Evolutionary conservation across 257 asterid species (phyloP), one percentile per base, ranked within the genome.

Genomic region (Ajuga chamaepitys): DNA sequence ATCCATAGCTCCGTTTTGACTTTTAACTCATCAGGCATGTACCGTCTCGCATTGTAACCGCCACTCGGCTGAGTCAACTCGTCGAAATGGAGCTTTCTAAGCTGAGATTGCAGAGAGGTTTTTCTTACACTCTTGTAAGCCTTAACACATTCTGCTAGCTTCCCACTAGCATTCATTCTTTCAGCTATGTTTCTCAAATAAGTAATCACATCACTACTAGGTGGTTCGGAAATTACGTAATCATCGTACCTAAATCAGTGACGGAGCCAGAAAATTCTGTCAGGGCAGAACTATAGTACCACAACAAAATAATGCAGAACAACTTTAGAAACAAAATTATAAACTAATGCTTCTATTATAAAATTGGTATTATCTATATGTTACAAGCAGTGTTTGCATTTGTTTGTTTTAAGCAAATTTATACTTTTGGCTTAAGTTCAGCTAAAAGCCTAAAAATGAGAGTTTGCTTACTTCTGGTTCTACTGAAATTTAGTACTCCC

Each of bases 1-100:
- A 45, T 35, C 88, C 88, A 82, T 0, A 72, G 16, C 35, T 79
- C 85, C 71, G 79, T 79, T 54, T 77, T 82, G 30, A 58, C 38
- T 57, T 54, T 74, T 68, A 82, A 22, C 22, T 74, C 83, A 5
- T 74, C 77, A 70, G 68, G 59, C 5, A 0, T 7, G 37, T 37
- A 53, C 28, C 74, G 11, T 30, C 38, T 71, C 9, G 57, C 14
- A 18, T 45, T 74, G 4, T 47, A 13, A 3, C 46, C 75, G 1
- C 46, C 14, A 5, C 37, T 34, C 55, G 48, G 68, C 1, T 59
- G 16, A 2, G 28, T 54, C 50, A 79, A 9, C 48, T 82, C 88
- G 20, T 66, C 71, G 5, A 71, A 74, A 42, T 71, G 79, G 9
- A 82, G 77, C 56, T 70, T 75, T 37, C 26, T 79, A 0, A 79